Conservation (phyloP, 306 rosid genomes). For the Quillaja saponaria region DNA sequence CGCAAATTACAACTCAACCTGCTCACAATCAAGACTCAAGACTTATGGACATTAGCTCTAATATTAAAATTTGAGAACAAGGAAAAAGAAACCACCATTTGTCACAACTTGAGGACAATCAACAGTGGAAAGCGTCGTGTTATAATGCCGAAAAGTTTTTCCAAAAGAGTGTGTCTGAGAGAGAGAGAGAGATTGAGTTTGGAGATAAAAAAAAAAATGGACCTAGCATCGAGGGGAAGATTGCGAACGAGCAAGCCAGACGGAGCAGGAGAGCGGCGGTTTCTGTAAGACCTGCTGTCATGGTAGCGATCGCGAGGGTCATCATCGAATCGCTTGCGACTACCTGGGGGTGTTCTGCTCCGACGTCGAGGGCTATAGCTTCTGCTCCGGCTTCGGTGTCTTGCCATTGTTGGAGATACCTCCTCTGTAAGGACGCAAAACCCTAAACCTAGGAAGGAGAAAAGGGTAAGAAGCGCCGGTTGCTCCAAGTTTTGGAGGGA, state of each 20-base stretch:
- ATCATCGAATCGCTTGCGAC: slow-evolving; percentile 76
- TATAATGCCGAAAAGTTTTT: neutral
- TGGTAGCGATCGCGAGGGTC: slow-evolving; percentile 60
- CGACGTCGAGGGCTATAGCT: slow-evolving; percentile 94
- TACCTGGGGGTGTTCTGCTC: slow-evolving; percentile 77
- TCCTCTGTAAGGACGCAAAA: neutral
- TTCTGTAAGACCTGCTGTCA: slow-evolving; percentile 67
- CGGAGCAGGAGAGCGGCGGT: slow-evolving; percentile 88
- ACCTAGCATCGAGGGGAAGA: slow-evolving; percentile 96
- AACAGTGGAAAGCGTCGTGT: neutral
- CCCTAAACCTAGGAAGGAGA: slow-evolving; percentile 44
- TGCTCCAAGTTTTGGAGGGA: slow-evolving; percentile 31
- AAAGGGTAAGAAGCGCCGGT: neutral
- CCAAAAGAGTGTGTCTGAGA: no score
- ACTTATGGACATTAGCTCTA: no score
- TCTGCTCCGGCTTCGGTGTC: slow-evolving; percentile 87
- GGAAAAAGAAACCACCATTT: no score
- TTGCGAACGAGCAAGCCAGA: slow-evolving; percentile 96
- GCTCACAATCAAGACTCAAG: no score
- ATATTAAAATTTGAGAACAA: no score
- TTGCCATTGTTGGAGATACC: slow-evolving; percentile 44
- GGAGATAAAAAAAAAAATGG: neutral
- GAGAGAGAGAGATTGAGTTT: neutral
- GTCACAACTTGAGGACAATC: neutral
- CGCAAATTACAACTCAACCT: no score